Conservation (phyloP, 306 rosid genomes). For the Cajanus cajan region DNA sequence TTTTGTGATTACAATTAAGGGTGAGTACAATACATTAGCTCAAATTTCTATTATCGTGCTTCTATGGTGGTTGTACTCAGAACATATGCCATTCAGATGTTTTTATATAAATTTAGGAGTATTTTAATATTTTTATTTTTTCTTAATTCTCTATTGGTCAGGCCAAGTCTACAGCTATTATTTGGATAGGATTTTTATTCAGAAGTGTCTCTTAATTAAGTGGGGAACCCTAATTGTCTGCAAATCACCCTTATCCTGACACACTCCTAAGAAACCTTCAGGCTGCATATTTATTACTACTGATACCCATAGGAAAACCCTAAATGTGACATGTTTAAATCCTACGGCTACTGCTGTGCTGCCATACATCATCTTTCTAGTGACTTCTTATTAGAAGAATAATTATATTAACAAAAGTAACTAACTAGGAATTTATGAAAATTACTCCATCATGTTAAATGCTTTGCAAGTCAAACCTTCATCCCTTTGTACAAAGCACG, state of each 20-base stretch:
- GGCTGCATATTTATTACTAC: constrained; percentile 12
- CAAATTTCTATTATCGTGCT: background rate
- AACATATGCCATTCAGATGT: background rate
- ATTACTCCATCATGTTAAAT: constrained; percentile 31
- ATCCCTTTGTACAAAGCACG: constrained; percentile 98
- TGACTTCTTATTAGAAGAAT: constrained; percentile 18
- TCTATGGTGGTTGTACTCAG: background rate
- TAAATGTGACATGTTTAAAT: background rate
- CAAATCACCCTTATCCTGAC: constrained; percentile 18
- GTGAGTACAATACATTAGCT: constrained; percentile 3
- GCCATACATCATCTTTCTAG: constrained; percentile 18
- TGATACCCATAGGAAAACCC: constrained; percentile 1
- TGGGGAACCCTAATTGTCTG: background rate
- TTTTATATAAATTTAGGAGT: background rate
- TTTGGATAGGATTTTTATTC: constrained; percentile 8
- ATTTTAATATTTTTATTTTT: background rate
- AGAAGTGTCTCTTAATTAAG: constrained; percentile 1
- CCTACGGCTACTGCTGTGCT: constrained; percentile 18
- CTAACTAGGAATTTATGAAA: constrained; percentile 19
- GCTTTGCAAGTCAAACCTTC: constrained; percentile 70
- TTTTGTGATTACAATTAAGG: constrained; percentile 11
- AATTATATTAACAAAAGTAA: background rate
- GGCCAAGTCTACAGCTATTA: background rate
- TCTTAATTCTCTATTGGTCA: background rate
- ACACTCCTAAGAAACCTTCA: constrained; percentile 10